phyloP scores from a whole-genome alignment of 1,284 basidiomycete species.

The Sanguinoderma infundibulare region DNA sequence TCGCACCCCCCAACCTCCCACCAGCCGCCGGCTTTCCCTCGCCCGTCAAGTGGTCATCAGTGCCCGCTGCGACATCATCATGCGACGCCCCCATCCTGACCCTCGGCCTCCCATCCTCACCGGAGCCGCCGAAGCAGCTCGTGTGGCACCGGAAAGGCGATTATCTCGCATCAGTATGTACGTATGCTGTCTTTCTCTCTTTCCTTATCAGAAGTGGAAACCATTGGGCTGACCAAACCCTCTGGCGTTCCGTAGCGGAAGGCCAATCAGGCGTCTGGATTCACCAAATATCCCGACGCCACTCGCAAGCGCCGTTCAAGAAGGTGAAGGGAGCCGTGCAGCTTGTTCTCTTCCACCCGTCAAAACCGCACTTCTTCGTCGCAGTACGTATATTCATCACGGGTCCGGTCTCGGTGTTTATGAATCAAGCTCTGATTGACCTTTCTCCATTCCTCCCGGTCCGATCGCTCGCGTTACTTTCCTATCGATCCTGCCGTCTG shows the following conservation, averaged over 20 bases:
- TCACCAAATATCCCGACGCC: constrained; percentile 91
- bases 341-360: constrained; percentile 92
- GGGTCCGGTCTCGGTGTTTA: not conserved
- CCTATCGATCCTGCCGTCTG: not conserved
- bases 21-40: constrained; percentile 63
- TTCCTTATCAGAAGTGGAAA: constrained; percentile 21
- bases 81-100: constrained; percentile 63
- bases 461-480: not conserved
- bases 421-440: not conserved
- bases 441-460: not conserved
- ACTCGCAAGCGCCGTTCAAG: constrained; percentile 97
- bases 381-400: constrained; percentile 63
- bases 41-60: constrained; percentile 68
- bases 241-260: constrained; percentile 43
- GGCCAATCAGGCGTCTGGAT: constrained; percentile 86
- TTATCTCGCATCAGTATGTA: constrained; percentile 92
- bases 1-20: constrained; percentile 69
- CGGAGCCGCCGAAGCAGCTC: constrained; percentile 85
- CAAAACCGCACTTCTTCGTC: constrained; percentile 95
- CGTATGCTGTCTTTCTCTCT: constrained; percentile 38
- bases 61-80: constrained; percentile 49
- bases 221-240: not conserved
- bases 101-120: constrained; percentile 61
- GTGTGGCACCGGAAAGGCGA: constrained; percentile 96
- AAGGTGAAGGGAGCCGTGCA: constrained; percentile 93